Evolutionary conservation across 1,284 basidiomycete genomes (phyloP).

Genomic region (Lentinula novae-zelandiae): DNA sequence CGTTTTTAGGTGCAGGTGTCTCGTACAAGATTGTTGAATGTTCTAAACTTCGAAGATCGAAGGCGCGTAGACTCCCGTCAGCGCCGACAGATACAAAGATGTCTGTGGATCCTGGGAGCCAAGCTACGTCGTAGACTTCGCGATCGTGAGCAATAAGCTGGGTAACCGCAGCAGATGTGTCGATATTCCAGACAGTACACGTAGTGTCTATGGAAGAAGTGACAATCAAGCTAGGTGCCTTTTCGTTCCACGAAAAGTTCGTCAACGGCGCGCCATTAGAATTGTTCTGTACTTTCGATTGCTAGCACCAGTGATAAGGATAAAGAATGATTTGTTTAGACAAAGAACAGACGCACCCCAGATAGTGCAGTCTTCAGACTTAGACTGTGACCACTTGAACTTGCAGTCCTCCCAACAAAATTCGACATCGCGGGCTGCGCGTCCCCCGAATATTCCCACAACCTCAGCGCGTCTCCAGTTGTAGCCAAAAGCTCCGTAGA

Average conservation of each 20-base stretch:
- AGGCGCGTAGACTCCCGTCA: slow-evolving; percentile 94
- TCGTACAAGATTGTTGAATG: slow-evolving; percentile 99
- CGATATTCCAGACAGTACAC: slow-evolving; percentile 97
- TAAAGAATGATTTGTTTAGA: slow-evolving; percentile 14
- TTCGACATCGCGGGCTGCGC: slow-evolving; percentile 50
- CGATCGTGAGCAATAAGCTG: slow-evolving; percentile 98
- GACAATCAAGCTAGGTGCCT: slow-evolving; percentile 83
- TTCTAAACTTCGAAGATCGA: slow-evolving; percentile 93
- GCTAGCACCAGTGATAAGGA: slow-evolving; percentile 33
- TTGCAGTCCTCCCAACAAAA: slow-evolving; percentile 69
- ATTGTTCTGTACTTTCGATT: slow-evolving; percentile 86
- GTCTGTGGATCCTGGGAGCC: slow-evolving; percentile 97
- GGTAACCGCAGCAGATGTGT: slow-evolving; percentile 92
- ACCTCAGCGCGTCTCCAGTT: slow-evolving; percentile 83
- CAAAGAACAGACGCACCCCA: slow-evolving; percentile 60
- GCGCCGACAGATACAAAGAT: slow-evolving; percentile 99
- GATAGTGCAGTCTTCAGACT: slow-evolving; percentile 70
- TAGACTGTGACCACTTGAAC: slow-evolving; percentile 50
- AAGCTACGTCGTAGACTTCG: slow-evolving; percentile 96
- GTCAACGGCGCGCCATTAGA: slow-evolving; percentile 86
- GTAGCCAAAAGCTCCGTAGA: slow-evolving; percentile 82
- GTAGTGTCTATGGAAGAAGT: slow-evolving; percentile 97
- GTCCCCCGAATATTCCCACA: slow-evolving; percentile 82
- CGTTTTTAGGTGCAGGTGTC: slow-evolving; percentile 76
- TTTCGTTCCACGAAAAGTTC: slow-evolving; percentile 94